Evolutionary conservation across 164 flowering plant genomes (phyloP).

Genomic region (Vitis labrusca): DNA sequence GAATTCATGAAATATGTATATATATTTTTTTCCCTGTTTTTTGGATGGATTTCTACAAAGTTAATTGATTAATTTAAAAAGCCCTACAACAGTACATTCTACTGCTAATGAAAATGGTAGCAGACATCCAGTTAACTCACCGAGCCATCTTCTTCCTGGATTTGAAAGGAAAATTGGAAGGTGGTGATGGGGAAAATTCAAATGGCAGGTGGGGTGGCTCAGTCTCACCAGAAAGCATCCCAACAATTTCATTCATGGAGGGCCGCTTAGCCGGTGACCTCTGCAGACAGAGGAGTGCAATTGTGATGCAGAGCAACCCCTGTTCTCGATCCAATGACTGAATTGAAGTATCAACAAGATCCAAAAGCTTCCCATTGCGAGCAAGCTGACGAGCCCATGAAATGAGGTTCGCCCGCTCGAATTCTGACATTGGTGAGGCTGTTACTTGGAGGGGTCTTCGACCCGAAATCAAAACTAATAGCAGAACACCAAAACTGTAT

Average conservation of each 20-base stretch:
- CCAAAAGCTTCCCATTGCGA: conserved; percentile 69
- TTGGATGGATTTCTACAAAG: conserved; percentile 24
- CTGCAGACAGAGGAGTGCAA: conserved; percentile 88
- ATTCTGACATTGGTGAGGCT: conserved; percentile 92
- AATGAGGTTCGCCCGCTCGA: conserved; percentile 83
- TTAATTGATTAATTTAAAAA: conserved; percentile 14
- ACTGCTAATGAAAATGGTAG: conserved; percentile 22
- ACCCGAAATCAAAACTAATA: conserved; percentile 85
- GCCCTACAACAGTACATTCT: conserved; percentile 19
- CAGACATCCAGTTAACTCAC: conserved; percentile 36
- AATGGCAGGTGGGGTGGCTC: conserved; percentile 81
- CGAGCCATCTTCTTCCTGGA: conserved; percentile 57
- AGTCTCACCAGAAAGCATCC: conserved; percentile 70
- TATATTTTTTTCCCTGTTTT: neutral
- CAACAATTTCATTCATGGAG: conserved; percentile 64
- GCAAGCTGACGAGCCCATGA: conserved; percentile 95
- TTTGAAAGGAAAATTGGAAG: conserved; percentile 58
- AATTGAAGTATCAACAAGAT: conserved; percentile 71
- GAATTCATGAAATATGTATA: conserved; percentile 7
- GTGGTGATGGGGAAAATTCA: conserved; percentile 94
- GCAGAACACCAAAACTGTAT: conserved; percentile 86
- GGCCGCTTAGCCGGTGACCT: conserved; percentile 77
- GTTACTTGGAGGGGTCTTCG: conserved; percentile 86
- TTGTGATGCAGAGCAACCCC: conserved; percentile 72
- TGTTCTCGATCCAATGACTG: conserved; percentile 64